Conservation (phyloP, 163 green algal species). For the Chlamydomonas reinhardtii region DNA sequence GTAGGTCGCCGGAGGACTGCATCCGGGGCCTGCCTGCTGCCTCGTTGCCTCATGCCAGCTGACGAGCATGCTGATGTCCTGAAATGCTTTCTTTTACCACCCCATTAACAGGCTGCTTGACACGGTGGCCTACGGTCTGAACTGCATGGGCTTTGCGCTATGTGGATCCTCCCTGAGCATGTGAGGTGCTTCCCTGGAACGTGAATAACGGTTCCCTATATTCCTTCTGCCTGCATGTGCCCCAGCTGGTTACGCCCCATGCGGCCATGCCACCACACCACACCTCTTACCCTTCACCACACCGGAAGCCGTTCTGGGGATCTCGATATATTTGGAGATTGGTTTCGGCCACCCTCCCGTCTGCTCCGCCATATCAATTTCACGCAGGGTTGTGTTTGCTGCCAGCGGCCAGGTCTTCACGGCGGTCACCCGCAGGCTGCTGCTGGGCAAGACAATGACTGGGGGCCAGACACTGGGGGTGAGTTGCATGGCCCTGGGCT, state of each 20-base stretch:
- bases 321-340: too few relatives aligned
- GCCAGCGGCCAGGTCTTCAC: conserved; percentile 71
- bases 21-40: too few relatives aligned
- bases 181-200: too few relatives aligned
- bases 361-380: too few relatives aligned
- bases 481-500: neutral
- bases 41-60: too few relatives aligned
- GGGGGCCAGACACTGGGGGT: conserved; percentile 20
- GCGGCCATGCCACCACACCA: too few relatives aligned
- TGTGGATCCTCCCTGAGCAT: conserved; percentile 66
- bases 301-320: too few relatives aligned
- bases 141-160: conserved; percentile 65
- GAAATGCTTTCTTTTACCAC: neutral
- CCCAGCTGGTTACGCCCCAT: too few relatives aligned
- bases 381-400: conserved; percentile 67
- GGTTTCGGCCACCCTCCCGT: too few relatives aligned
- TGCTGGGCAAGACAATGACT: conserved; percentile 59
- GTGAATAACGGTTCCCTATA: too few relatives aligned
- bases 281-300: too few relatives aligned
- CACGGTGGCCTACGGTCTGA: conserved; percentile 63
- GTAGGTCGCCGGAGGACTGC: neutral
- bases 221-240: too few relatives aligned
- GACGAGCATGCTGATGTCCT: neutral
- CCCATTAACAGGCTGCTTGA: conserved; percentile 58
- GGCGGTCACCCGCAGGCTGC: conserved; percentile 48